Evolutionary conservation across 1,284 basidiomycete species (phyloP).

Genomic region (Megacollybia platyphylla): DNA sequence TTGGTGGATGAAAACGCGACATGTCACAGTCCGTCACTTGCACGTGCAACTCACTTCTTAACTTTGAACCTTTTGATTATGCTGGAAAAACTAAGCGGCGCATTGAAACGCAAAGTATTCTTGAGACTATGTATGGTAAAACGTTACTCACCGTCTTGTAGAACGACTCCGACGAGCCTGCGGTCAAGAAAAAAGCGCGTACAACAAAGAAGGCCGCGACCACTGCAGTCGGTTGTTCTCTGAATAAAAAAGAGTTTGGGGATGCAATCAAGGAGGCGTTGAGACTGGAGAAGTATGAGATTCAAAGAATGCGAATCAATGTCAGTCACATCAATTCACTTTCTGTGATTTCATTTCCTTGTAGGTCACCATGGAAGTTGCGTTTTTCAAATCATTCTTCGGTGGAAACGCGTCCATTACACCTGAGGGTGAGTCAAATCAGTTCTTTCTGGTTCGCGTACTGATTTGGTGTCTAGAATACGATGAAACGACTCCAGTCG

Average conservation of each 20-base stretch:
- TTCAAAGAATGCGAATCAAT: constrained; percentile 9
- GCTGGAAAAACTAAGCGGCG: no score
- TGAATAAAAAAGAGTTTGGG: constrained; percentile 12
- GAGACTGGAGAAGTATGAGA: constrained; percentile 10
- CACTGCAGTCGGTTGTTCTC: constrained; percentile 3
- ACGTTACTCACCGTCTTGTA: no score
- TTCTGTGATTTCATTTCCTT: background rate
- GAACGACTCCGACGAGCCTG: no score
- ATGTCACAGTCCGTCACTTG: no score
- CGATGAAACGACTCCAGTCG: constrained; percentile 7
- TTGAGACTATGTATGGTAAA: no score
- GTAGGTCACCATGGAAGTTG: constrained; percentile 10
- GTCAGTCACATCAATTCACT: background rate
- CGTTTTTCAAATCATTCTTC: constrained; percentile 10
- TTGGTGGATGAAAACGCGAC: no score
- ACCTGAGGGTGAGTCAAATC: constrained; percentile 5
- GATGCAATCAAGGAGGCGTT: constrained; percentile 9
- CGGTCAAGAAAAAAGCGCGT: no score
- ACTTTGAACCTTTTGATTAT: no score
- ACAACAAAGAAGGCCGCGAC: no score
- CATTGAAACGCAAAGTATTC: no score
- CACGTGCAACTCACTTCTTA: no score
- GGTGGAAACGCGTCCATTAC: constrained; percentile 8
- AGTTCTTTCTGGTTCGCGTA: background rate
- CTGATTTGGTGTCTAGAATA: background rate